Percentiles rank a stretch among this genome's conserved stretches.
These are phyloP conservation scores for Talaromyces sp. DNA, from an alignment of 2,329 filamentous ascomycete species.

Conservation along the genomic window DNA sequence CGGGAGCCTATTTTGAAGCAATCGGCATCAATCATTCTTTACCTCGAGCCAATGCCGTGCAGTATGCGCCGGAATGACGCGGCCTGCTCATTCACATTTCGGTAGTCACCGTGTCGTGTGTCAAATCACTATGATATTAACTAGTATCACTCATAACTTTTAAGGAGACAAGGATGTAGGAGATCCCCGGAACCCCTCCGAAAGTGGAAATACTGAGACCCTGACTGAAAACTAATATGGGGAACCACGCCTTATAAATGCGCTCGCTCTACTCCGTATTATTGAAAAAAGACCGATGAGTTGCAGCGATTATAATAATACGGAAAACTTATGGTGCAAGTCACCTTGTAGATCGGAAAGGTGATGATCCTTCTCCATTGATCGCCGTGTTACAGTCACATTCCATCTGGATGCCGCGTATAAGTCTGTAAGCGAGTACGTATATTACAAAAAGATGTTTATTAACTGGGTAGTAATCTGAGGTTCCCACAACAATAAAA, in stretches of 20 bases:
- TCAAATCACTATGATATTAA: neutral
- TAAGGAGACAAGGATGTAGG: neutral
- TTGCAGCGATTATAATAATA: neutral
- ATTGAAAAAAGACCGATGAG: neutral
- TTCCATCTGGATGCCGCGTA: neutral
- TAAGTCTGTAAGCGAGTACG: neutral
- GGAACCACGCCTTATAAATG: neutral
- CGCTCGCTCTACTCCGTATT: neutral
- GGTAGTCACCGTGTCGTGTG: neutral
- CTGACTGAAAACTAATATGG: neutral
- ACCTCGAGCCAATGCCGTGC: neutral
- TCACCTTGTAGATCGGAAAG: neutral
- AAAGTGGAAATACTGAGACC: neutral
- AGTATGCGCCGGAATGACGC: neutral
- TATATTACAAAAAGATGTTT: neutral
- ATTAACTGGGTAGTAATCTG: neutral
- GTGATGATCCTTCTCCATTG: neutral
- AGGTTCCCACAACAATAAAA: neutral
- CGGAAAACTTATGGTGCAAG: neutral
- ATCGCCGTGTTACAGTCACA: constrained; percentile 5
- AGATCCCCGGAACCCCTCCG: neutral
- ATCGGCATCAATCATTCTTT: neutral
- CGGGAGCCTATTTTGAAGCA: neutral
- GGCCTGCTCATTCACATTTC: neutral
- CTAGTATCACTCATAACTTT: neutral